These are phyloP conservation scores for Dentipellis sp. DNA, from an alignment of 768 basidiomycete species.

Conservation along the genomic window DNA sequence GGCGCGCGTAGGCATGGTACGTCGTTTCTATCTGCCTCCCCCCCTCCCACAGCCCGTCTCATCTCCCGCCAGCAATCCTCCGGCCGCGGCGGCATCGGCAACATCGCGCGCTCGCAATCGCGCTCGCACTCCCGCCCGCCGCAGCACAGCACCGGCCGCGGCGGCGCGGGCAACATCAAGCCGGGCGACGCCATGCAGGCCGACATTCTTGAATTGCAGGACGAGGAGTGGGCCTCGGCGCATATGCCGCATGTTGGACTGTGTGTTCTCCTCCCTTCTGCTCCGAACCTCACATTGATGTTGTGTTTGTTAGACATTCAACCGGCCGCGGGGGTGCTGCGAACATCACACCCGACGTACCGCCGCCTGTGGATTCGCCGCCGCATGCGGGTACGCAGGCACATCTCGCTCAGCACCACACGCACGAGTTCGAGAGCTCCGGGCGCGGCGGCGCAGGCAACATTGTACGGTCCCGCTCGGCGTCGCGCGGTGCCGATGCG, in stretches of 20 bases:
- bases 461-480: slow-evolving; percentile 32
- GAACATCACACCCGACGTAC: slow-evolving; percentile 34
- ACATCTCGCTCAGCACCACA: neutral
- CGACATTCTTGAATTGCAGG: slow-evolving; percentile 23
- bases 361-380: slow-evolving; percentile 16
- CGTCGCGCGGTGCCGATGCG: slow-evolving; percentile 18
- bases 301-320: slow-evolving; percentile 37
- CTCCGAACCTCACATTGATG: neutral
- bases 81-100: slow-evolving; percentile 60
- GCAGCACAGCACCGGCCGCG: slow-evolving; percentile 48
- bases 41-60: slow-evolving; percentile 18
- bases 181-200: slow-evolving; percentile 18
- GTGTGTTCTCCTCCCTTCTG: slow-evolving; percentile 24
- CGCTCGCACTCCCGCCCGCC: slow-evolving; percentile 28
- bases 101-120: slow-evolving; percentile 27
- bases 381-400: neutral
- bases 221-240: slow-evolving; percentile 26
- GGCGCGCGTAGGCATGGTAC: slow-evolving; percentile 24
- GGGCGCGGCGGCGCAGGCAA: slow-evolving; percentile 62
- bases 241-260: slow-evolving; percentile 20
- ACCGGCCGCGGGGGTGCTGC: slow-evolving; percentile 63
- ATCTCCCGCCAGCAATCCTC: slow-evolving; percentile 36
- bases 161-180: slow-evolving; percentile 53
- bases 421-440: slow-evolving; percentile 27
- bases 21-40: too few relatives aligned